These are phyloP conservation scores for Boletales sp. DNA, from an alignment of 768 basidiomycete genomes.

Conservation along the genomic window DNA sequence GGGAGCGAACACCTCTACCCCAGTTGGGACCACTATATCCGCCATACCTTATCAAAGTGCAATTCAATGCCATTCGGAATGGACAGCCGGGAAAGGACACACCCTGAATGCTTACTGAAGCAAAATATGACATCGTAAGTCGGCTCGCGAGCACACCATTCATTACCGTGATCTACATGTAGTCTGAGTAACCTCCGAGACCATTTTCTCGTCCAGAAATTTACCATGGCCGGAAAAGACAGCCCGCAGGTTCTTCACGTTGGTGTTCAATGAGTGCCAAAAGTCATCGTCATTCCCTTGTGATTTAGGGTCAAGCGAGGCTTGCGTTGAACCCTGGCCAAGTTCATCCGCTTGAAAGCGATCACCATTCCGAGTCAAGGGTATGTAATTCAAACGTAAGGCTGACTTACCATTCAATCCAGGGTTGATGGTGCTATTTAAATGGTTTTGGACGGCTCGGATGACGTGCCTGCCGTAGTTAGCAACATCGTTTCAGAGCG, in stretches of 20 bases:
- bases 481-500: neutral
- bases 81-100: conserved; percentile 3
- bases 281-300: conserved; percentile 53
- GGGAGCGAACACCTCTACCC: conserved; percentile 65
- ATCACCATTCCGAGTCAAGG: neutral
- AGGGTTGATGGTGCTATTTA: conserved; percentile 40
- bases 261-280: conserved; percentile 55
- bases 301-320: conserved; percentile 35
- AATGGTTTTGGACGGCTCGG: conserved; percentile 29
- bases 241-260: conserved; percentile 63
- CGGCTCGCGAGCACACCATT: conserved; percentile 73
- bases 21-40: conserved; percentile 50
- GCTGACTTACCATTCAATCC: conserved; percentile 39
- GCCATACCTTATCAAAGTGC: conserved; percentile 51
- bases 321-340: conserved; percentile 58
- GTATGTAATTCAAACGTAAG: neutral
- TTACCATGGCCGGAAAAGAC: conserved; percentile 71
- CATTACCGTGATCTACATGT: conserved; percentile 65
- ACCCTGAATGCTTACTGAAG: conserved; percentile 77
- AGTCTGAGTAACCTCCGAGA: neutral
- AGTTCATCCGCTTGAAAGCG: conserved; percentile 46
- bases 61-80: neutral
- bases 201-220: conserved; percentile 1
- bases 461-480: conserved; percentile 19
- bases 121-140: conserved; percentile 65